These are phyloP conservation scores for Penicillium sp. DNA, from an alignment of 2,329 filamentous ascomycete genomes.

Conservation along the genomic window DNA sequence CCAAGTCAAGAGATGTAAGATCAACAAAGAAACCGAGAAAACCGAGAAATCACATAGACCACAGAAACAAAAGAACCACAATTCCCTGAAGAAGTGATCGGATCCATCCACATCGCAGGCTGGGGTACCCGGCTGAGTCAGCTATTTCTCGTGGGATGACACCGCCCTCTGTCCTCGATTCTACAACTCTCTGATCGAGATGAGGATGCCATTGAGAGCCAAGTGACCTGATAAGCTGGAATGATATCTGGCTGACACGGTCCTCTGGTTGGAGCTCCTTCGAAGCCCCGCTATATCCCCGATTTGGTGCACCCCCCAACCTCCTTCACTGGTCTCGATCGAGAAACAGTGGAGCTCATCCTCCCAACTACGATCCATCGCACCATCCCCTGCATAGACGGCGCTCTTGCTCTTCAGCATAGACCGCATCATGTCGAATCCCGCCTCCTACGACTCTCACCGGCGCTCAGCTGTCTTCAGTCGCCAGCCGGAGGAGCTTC, in stretches of 20 bases:
- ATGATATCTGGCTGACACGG: conserved; percentile 5
- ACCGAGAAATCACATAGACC: neutral
- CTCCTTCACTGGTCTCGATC: conserved; percentile 3
- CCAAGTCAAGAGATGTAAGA: neutral
- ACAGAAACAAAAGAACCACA: neutral
- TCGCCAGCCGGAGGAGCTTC: conserved; percentile 56
- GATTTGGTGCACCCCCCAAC: neutral
- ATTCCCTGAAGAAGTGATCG: neutral
- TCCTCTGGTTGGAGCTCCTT: conserved; percentile 46
- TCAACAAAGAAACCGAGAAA: neutral
- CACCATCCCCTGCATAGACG: conserved; percentile 9
- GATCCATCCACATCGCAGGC: conserved; percentile 3
- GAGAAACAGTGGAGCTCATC: conserved; percentile 17
- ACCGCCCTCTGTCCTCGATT: conserved; percentile 3
- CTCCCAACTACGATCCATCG: conserved; percentile 9
- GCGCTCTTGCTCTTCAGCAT: conserved; percentile 12
- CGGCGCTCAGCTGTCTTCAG: conserved; percentile 47
- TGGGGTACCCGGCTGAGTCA: conserved; percentile 5
- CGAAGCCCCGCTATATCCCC: conserved; percentile 36
- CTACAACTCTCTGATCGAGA: conserved; percentile 7
- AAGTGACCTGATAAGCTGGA: conserved; percentile 37
- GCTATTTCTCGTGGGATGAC: conserved; percentile 1
- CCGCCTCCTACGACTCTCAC: conserved; percentile 49
- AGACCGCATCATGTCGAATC: conserved; percentile 40
- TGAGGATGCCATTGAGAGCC: conserved; percentile 24